Evolutionary conservation across 169 alveolate species (phyloP), one percentile per base, ranked within the genome.

Genomic region (Plasmodium reichenowi): DNA sequence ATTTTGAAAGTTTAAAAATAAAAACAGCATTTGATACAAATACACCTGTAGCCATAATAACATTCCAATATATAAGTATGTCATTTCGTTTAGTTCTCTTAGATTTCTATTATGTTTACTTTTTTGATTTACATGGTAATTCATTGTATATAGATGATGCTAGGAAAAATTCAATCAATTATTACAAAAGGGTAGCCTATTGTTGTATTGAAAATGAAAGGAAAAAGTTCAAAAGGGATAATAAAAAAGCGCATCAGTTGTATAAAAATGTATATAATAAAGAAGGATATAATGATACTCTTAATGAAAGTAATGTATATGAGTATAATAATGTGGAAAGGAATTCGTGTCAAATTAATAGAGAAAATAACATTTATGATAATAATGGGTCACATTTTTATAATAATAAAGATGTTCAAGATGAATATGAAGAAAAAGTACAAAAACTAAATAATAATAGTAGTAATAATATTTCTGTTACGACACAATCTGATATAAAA

Each of bases 101-200:
- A n/a, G 92, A 86, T 66, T 86, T 86, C 72, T 86, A 86, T 54
- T 56, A 26, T 24, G 72, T 86, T 22, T 86, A 86, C 72, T 86
- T 72, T 86, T 86, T 86, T 47, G 75, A 86, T 54, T 58, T 86
- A 24, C 50, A 71, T 72, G 72, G 92, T 63, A 86, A 56, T n/a
- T 86, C 92, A 20, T 58, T 86, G 24, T 86, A 86, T 54, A 86
- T 86, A 48, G 92, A 86, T 60, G 92, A 86, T 62, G 74, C 72
- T 20, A 86, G 92, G 38, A 72, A 70, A 17, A 52, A 72, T 50
- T 86, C 92, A 3, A 54, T 86, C 1, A 86, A 86, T 32, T 86
- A 86, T 38, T 86, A 86, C 72, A 86, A 86, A 56, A 22, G 92
- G 10, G 92, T 86, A n/a, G 92, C 92, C 3, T 86, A 86, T 24